These are phyloP conservation scores for Hypoxylon perforatum DNA, from an alignment of 495 filamentous ascomycete genomes.

Conservation along the genomic window DNA sequence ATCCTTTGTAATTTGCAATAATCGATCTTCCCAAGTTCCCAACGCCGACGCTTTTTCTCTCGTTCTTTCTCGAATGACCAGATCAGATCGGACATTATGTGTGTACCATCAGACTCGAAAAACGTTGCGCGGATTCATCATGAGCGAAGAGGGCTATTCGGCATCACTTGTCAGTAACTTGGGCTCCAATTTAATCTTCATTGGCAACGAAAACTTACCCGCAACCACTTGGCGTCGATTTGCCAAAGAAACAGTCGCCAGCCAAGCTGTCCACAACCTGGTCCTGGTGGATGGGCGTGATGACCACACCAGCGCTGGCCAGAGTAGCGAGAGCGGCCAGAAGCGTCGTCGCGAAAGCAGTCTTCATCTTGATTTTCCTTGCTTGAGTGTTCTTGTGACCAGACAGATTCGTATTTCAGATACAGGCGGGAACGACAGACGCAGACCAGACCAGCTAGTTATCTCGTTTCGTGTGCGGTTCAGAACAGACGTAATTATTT, in stretches of 20 bases:
- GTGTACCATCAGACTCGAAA: background rate
- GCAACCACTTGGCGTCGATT: constrained; percentile 60
- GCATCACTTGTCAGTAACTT: constrained; percentile 5
- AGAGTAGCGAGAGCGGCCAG: constrained; percentile 53
- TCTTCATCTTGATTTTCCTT: constrained; percentile 52
- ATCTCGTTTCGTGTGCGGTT: background rate
- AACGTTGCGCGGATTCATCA: constrained; percentile 1
- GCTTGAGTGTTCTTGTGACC: background rate
- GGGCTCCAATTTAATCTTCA: background rate
- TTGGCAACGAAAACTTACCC: constrained; percentile 54
- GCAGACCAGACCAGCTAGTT: constrained; percentile 28
- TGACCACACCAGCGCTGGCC: constrained; percentile 58
- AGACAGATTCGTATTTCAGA: background rate
- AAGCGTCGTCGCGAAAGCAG: constrained; percentile 43
- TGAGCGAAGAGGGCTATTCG: constrained; percentile 33
- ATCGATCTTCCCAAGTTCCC: constrained; percentile 4
- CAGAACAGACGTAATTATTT: background rate
- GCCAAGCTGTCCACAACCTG: constrained; percentile 54
- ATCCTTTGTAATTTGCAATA: no score
- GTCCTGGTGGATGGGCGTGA: constrained; percentile 55
- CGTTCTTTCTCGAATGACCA: background rate
- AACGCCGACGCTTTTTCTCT: constrained; percentile 19
- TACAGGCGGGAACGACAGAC: background rate
- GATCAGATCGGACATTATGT: background rate
- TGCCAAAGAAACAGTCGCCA: constrained; percentile 62